Conservation (phyloP, 345 rosid genomes). For the Excoecaria cochinchinensis region DNA sequence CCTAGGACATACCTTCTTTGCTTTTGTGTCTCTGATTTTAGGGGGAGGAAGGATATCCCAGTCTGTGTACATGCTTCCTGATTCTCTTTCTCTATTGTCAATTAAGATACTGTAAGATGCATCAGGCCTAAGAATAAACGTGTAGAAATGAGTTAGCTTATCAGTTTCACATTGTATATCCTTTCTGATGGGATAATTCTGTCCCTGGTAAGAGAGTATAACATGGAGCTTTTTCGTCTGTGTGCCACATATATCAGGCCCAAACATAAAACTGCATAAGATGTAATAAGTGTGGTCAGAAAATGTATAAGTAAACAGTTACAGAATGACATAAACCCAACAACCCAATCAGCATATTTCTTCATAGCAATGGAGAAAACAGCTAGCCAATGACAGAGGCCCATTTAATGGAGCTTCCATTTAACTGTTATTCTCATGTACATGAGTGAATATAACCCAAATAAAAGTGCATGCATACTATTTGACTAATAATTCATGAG, state of each 20-base stretch:
- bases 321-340: neutral
- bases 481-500: neutral
- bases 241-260: constrained; percentile 82
- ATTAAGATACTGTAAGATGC: constrained; percentile 70
- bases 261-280: constrained; percentile 76
- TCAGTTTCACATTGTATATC: constrained; percentile 83
- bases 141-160: constrained; percentile 78
- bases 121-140: constrained; percentile 80
- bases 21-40: constrained; percentile 60
- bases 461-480: too few relatives aligned
- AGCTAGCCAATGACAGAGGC: neutral
- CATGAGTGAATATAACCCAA: neutral
- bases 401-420: neutral
- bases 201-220: constrained; percentile 79
- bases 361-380: neutral
- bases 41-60: constrained; percentile 91
- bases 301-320: neutral
- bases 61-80: constrained; percentile 75
- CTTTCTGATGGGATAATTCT: constrained; percentile 76
- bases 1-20: constrained; percentile 53
- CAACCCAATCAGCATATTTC: neutral
- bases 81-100: constrained; percentile 73
- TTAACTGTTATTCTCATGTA: neutral
- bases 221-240: constrained; percentile 82
- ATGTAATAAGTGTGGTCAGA: neutral